Base-by-base conservation (phyloP, 2,329 filamentous ascomycete species). In the Paracorniculantispora psalliotae region DNA sequence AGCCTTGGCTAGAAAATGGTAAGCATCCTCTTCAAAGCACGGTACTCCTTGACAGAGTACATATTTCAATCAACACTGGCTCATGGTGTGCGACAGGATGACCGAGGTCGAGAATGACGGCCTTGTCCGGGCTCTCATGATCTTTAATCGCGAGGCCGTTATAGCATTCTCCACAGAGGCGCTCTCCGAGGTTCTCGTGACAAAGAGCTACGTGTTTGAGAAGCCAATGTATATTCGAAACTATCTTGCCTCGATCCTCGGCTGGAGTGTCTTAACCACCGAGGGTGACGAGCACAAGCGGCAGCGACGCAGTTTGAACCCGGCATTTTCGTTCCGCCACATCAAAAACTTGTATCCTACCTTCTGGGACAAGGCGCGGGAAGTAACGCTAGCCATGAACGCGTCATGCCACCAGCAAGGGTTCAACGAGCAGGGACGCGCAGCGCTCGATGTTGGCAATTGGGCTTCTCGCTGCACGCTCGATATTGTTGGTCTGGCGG, bases 271-370 rank as follows among this genome's bases (percentile, higher is more conserved):
- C 10, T 72, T 91, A 6, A 67, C 76, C 4, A 83, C 87, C 0
- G 88, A 91, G 69, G 88, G 88, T 2, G 85, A 89, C 33, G 83
- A 86, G 62, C 88, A 91, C 68, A 90, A 86, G 72, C 80, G 84
- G 64, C 77, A 85, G 65, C 79, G 87, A n/a, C 90, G 87, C 69
- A 83, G 85, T 52, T 78, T 88, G 10, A 81, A 81, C 68, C 87
- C 86, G 1, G 85, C 86, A 0, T 91, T 91, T 67, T 77, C 79
- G 46, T 88, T 85, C 65, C 80, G 87, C 3, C 85, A 89, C 62
- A 81, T 90, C 68, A 90, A 88, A 62, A 79, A 88, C 44, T 70
- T 91, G 1, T 89, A 90, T 61, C 85, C 86, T 0, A 77, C 86
- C 57, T 90, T 91, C 71, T 90, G 87, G 86, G 67, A 70, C 0